Percentiles rank a stretch among this genome's conserved stretches.
phyloP scores from a whole-genome alignment of 306 rosid species.

The Argentina anserina region DNA sequence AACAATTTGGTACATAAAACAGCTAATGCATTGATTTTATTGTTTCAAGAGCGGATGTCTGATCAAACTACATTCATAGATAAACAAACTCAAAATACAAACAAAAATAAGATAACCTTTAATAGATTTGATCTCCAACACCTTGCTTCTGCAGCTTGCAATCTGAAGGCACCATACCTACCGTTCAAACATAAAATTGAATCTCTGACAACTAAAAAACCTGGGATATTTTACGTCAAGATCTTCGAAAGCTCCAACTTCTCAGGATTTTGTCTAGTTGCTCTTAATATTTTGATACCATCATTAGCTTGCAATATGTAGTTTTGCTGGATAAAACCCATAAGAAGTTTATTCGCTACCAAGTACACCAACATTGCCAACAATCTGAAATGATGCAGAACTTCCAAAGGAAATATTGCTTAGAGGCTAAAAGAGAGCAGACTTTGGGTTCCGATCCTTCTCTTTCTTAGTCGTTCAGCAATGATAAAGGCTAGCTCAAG shows the following conservation, averaged over 20 bases:
- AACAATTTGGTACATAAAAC: background rate
- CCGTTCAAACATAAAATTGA: background rate
- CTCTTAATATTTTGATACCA: background rate
- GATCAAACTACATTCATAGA: slow-evolving; percentile 1
- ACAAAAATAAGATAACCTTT: background rate
- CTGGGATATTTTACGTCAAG: background rate
- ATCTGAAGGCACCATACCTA: slow-evolving; percentile 1
- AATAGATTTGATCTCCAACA: slow-evolving; percentile 7
- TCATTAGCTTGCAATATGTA: slow-evolving; percentile 3
- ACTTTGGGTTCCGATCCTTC: slow-evolving; percentile 50
- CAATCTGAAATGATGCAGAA: background rate
- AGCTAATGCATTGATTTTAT: slow-evolving; percentile 1
- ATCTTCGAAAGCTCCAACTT: slow-evolving; percentile 2
- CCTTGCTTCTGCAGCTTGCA: slow-evolving; percentile 6
- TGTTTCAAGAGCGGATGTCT: background rate
- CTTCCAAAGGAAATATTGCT: background rate
- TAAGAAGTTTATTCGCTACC: slow-evolving; percentile 24
- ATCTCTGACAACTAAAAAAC: background rate
- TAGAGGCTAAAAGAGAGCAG: slow-evolving; percentile 30
- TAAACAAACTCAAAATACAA: slow-evolving; percentile 12
- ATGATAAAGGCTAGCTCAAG: slow-evolving; percentile 68
- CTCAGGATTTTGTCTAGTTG: background rate
- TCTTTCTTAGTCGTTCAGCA: slow-evolving; percentile 70
- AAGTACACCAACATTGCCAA: slow-evolving; percentile 10
- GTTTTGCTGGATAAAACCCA: slow-evolving; percentile 13